Conservation (phyloP, 139 green algal genomes). For the Nannochloris sp. region DNA sequence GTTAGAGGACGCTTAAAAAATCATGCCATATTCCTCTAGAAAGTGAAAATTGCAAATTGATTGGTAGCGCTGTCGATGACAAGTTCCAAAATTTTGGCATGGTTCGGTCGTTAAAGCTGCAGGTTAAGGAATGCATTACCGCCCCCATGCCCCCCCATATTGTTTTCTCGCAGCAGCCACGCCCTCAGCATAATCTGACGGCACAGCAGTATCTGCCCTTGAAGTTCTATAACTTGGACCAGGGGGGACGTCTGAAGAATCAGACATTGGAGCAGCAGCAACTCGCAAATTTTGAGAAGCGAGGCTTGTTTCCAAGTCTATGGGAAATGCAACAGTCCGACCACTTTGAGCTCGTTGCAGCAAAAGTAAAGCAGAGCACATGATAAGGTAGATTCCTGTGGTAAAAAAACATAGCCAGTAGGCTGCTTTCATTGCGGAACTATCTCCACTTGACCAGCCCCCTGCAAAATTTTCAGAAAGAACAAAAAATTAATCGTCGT, state of each 20-base stretch:
- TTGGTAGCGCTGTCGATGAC: too few species aligned
- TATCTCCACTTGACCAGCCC: not conserved
- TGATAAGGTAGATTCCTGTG: not conserved
- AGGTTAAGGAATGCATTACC: not conserved
- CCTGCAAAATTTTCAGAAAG: not conserved
- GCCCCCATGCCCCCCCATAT: not conserved
- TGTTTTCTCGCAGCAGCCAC: not conserved
- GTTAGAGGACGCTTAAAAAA: too few species aligned
- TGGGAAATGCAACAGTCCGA: not conserved
- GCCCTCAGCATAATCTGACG: not conserved
- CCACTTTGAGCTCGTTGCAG: not conserved
- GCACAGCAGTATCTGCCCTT: not conserved
- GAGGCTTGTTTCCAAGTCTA: too few species aligned
- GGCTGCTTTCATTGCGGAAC: not conserved
- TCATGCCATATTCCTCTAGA: too few species aligned
- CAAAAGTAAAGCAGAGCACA: not conserved
- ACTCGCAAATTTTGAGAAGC: not conserved
- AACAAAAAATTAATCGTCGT: not conserved
- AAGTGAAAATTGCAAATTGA: too few species aligned
- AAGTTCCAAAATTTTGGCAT: too few species aligned
- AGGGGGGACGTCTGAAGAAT: not conserved
- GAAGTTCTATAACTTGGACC: too few species aligned
- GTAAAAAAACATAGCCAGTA: slow-evolving; percentile 15
- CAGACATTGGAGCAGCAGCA: not conserved
- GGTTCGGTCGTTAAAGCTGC: too few species aligned